Percentiles rank a stretch among this genome's conserved stretches.
These are phyloP conservation scores for Pichia sp. DNA, from an alignment of 1,139 yeast genomes.

Conservation along the genomic window DNA sequence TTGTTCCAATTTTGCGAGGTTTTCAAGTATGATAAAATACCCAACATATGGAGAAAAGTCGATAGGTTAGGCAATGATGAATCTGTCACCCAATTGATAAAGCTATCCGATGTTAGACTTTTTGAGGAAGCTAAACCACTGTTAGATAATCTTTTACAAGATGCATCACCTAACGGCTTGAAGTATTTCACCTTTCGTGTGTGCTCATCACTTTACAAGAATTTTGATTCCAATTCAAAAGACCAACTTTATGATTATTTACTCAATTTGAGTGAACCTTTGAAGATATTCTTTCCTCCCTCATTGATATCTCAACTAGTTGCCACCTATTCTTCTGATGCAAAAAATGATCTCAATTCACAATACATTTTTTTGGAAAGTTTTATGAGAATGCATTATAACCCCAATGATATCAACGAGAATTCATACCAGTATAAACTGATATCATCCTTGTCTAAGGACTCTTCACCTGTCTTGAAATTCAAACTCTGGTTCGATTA, in stretches of 20 bases:
- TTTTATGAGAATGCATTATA: constrained; percentile 10
- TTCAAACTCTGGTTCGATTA: constrained; percentile 16
- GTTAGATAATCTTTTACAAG: constrained; percentile 1
- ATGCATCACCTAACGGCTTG: constrained; percentile 8
- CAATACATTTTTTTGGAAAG: constrained; percentile 11
- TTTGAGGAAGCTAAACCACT: constrained; percentile 7
- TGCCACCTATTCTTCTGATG: background rate
- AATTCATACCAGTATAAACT: constrained; percentile 12
- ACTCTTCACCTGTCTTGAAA: constrained; percentile 4
- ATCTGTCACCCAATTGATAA: constrained; percentile 8
- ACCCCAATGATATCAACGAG: constrained; percentile 2
- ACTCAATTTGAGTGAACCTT: background rate
- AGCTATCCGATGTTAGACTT: constrained; percentile 1
- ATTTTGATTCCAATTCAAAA: constrained; percentile 12
- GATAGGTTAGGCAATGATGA: constrained; percentile 9
- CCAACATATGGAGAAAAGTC: constrained; percentile 15
- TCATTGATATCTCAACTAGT: constrained; percentile 10
- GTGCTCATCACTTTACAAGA: constrained; percentile 8
- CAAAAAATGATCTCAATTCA: background rate
- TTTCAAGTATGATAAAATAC: constrained; percentile 15
- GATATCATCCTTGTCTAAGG: constrained; percentile 13
- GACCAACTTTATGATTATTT: constrained; percentile 7
- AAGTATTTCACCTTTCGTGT: constrained; percentile 12
- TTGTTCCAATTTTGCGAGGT: constrained; percentile 15
- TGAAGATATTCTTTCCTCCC: constrained; percentile 13